Evolutionary conservation across 192 early-diverging fungal species (phyloP).

Genomic region (Entomortierella chlamydospora): DNA sequence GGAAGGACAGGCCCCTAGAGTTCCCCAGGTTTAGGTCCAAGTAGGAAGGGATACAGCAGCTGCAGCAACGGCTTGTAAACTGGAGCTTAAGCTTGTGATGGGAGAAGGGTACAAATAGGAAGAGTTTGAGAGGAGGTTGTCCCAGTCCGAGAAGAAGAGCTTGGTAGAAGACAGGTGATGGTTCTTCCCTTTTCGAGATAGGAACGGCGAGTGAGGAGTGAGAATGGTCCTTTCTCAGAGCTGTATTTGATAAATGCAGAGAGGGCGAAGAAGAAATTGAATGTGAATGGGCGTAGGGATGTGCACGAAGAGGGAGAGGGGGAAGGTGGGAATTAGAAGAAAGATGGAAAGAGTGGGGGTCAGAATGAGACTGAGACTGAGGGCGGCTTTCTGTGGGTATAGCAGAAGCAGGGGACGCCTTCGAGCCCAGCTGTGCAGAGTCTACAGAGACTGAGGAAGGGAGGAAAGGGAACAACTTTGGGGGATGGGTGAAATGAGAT

Average conservation of each 20-base stretch:
- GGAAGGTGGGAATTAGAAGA: background rate
- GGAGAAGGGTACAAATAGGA: background rate
- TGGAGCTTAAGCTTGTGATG: background rate
- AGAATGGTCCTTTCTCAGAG: background rate
- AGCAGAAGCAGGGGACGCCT: background rate
- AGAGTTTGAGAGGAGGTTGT: slow-evolving; percentile 2
- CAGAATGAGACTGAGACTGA: background rate
- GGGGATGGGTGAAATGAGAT: background rate
- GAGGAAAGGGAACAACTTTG: background rate
- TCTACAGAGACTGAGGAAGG: background rate
- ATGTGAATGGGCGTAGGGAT: background rate
- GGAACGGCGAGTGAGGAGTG: background rate
- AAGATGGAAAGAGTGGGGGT: background rate
- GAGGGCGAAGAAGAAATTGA: background rate
- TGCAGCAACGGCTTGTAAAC: background rate
- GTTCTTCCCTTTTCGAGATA: background rate
- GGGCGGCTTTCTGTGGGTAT: background rate
- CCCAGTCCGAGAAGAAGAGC: slow-evolving; percentile 1
- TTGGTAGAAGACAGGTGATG: slow-evolving; percentile 6
- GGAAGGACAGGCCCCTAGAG: slow-evolving; percentile 7
- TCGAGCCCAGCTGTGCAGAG: background rate
- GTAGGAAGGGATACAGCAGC: background rate
- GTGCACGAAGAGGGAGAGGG: background rate
- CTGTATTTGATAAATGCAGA: background rate
- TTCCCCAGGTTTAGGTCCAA: slow-evolving; percentile 1